These are phyloP conservation scores for Angomonas ambiguus DNA, from an alignment of 208 protist genomes.

Conservation along the genomic window DNA sequence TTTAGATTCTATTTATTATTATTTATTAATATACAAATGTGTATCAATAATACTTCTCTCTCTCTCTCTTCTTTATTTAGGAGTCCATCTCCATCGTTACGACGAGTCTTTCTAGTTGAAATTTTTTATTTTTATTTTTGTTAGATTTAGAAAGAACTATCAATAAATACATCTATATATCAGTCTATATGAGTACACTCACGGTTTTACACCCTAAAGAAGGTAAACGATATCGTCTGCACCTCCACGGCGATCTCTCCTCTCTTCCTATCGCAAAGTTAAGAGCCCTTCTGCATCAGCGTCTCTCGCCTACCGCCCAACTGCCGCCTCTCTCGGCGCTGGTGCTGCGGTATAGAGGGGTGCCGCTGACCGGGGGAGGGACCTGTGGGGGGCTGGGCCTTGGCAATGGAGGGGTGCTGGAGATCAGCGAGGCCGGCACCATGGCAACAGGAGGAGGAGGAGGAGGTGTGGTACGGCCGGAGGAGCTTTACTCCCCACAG, in stretches of 20 bases:
- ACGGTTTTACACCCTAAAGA: not conserved
- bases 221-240: not conserved
- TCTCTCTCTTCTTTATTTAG: constrained; percentile 9
- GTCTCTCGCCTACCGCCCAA: not conserved
- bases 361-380: not conserved
- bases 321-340: not conserved
- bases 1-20: constrained; percentile 6
- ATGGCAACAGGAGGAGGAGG: not conserved
- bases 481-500: not conserved
- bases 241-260: not conserved
- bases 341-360: not conserved
- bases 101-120: constrained; percentile 5
- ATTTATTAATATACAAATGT: constrained; percentile 6
- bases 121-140: constrained; percentile 1
- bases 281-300: not conserved
- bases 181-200: not conserved
- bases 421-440: not conserved
- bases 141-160: constrained; percentile 6
- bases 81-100: not conserved
- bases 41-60: not conserved
- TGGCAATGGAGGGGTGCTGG: not conserved
- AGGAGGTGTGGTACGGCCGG: not conserved
- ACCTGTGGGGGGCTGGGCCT: not conserved
- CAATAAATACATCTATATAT: too few relatives aligned
- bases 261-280: not conserved